A percentile compares a stretch with the other conserved stretches of the same genome.
Evolutionary conservation across 2,329 filamentous ascomycete genomes (phyloP).

Genomic region (Fusarium sp.): DNA sequence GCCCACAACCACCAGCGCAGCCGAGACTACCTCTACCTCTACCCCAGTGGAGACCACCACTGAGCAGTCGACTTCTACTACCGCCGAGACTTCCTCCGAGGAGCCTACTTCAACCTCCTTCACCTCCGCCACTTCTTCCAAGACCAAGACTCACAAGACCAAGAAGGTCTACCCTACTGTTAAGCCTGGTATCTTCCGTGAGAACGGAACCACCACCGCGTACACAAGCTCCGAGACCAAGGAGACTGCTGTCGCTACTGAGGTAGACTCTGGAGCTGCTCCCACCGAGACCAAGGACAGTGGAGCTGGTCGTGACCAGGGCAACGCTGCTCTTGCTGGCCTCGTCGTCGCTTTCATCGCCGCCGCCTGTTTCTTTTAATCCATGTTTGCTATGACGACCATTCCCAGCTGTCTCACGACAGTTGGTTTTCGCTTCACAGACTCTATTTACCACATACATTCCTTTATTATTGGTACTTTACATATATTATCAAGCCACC

Average conservation of each 20-base stretch:
- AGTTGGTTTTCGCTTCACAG: slow-evolving; percentile 45
- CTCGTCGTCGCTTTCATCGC: slow-evolving; percentile 68
- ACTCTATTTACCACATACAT: slow-evolving; percentile 37
- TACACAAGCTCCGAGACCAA: slow-evolving; percentile 19
- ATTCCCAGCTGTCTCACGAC: slow-evolving; percentile 24
- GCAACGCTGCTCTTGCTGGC: slow-evolving; percentile 64
- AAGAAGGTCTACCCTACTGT: slow-evolving; percentile 37
- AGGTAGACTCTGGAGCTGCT: slow-evolving; percentile 47
- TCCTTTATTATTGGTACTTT: slow-evolving; percentile 44
- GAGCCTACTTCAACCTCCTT: slow-evolving; percentile 46
- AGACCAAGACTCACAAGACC: slow-evolving; percentile 29
- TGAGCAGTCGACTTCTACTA: slow-evolving; percentile 13
- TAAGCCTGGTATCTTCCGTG: slow-evolving; percentile 65
- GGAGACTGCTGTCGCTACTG: slow-evolving; percentile 42
- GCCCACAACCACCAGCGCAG: slow-evolving; percentile 29
- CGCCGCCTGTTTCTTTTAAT: slow-evolving; percentile 62
- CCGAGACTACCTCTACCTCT: slow-evolving; percentile 29
- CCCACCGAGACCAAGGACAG: slow-evolving; percentile 56
- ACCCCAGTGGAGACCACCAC: slow-evolving; percentile 30
- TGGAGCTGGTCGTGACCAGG: slow-evolving; percentile 61
- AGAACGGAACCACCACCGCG: slow-evolving; percentile 59
- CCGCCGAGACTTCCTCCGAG: slow-evolving; percentile 25
- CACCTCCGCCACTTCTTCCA: slow-evolving; percentile 36
- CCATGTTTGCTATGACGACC: slow-evolving; percentile 23
- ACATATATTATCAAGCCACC: slow-evolving; percentile 47